Base-by-base conservation (phyloP, 1,284 basidiomycete species). In the Microbotryum scabiosae region DNA sequence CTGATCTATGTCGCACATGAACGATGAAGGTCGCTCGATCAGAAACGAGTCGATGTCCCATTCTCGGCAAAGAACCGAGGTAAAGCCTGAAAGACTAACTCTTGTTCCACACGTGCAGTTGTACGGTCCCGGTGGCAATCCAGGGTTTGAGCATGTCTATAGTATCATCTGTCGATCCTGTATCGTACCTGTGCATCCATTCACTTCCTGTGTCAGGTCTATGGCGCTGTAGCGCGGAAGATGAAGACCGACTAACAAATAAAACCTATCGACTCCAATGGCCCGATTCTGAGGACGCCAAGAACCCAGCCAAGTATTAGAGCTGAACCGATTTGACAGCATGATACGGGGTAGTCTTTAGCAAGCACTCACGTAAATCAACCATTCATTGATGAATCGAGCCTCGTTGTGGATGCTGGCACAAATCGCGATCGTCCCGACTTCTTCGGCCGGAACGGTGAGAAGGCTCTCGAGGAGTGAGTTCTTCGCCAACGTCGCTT, bases 321-420 rank as follows among this genome's bases (percentile, higher is more conserved):
- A 9, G 9, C 14, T 20, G 25, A 6, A 16, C 16, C 9, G 7
- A 4, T 36, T 12, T 44, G 4, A 16, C 5, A 7, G 5, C 25
- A 14, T 0, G 1, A 4, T 18, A 41, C 16, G 36, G 16, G 30
- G 30, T 32, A 32, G 30, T 10, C 10, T 32, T 5, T 5, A 32
- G 36, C 36, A 12, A 41, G 36, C 4, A 59, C 57, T 30, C 36
- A 59, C 57, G 32, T 59, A 59, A 26, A 59, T 46, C 14, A 59
- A 48, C 58, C 58, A 59, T 21, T 59, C 58, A 12, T 21, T 45
- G 16, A 59, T 44, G 47, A 54, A 59, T 4, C 58, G 25, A 14
- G n/a, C 57, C 26, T 59, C 57, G 51, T 59, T 59, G 26, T 53
- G 52, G 7, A 59, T 44, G 16, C 46, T 48, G 14, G 58, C 58